Evolutionary conservation across 2,329 filamentous ascomycete genomes (phyloP), one percentile per base, ranked within the genome.

Genomic region (Colletotrichum eleusines): DNA sequence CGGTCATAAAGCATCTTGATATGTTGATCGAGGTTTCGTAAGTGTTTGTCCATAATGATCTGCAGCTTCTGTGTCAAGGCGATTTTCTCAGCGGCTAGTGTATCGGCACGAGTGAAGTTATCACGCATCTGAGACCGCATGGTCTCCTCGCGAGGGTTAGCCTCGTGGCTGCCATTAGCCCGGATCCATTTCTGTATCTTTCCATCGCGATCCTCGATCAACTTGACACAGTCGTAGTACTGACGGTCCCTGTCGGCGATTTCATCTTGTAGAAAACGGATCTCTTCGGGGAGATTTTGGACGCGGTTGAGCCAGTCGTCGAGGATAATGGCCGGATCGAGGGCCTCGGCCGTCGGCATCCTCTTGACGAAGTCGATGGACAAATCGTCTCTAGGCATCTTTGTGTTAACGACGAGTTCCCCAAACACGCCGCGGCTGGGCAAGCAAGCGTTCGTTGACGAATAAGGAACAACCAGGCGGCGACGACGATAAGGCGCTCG

Each of bases 101-200:
- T 85, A 73, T 94, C 90, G 63, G 91, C 91, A 74, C 87, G 88
- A 72, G 87, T 86, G 76, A 88, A 95, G 76, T 90, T 90, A 72
- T 93, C 89, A 65, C 85, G 82, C 74, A 95, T 91, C 63, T 88
- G 86, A 58, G 89, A 87, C 63, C 89, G 87, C 76, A 93, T 87
- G 18, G 85, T 80, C 16, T 92, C 90, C 81, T 97, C 93, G 76
- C 93, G 93, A 0, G 93, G 92, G 76, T 95, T 94, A 40, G 86
- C 84, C 62, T 90, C 86, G 76, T 93, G 89, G 76, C 91, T 93
- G 73, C 92, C 91, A 75, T 95, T 92, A 23, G 88, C 83, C 76
- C 92, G 93, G 79, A 95, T 93, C 85, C 90, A 95, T 81, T 92
- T 94, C 78, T 97, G 93, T 50, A 96, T 89, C 77, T 90, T 90